These are phyloP conservation scores for Leccinellum luteum DNA, from an alignment of 768 basidiomycete genomes.

Conservation along the genomic window DNA sequence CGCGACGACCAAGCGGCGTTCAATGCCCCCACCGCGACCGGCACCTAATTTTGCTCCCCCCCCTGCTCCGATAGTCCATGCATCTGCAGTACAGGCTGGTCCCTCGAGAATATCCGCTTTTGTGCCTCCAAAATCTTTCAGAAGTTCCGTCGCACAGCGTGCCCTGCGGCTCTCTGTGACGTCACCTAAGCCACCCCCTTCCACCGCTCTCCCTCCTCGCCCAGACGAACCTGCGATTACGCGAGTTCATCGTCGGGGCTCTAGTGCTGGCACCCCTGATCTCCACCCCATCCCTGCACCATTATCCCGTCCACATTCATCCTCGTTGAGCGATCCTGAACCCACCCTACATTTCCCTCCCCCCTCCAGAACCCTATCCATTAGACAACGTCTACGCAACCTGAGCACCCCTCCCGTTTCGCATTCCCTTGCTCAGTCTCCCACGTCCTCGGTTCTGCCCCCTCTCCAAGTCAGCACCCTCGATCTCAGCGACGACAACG, in stretches of 20 bases:
- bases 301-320: constrained; percentile 36
- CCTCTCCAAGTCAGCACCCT: constrained; percentile 27
- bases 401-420: constrained; percentile 56
- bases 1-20: constrained; percentile 47
- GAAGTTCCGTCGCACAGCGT: constrained; percentile 57
- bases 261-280: constrained; percentile 31
- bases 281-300: constrained; percentile 46
- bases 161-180: constrained; percentile 56
- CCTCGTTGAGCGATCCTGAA: constrained; percentile 36
- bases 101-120: constrained; percentile 5
- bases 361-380: constrained; percentile 35
- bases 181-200: constrained; percentile 65
- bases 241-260: constrained; percentile 31
- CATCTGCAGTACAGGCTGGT: constrained; percentile 2
- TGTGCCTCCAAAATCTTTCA: constrained; percentile 39
- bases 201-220: constrained; percentile 57
- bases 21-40: constrained; percentile 73
- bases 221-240: constrained; percentile 50
- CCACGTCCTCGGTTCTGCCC: constrained; percentile 20
- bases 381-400: constrained; percentile 66
- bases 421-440: constrained; percentile 24
- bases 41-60: constrained; percentile 70
- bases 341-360: constrained; percentile 23
- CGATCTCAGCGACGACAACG: constrained; percentile 23
- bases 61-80: constrained; percentile 51